Evolutionary conservation across 805 yeast species (phyloP), one percentile per base, ranked within the genome.

Genomic region (Yarrowia phangngaensis): DNA sequence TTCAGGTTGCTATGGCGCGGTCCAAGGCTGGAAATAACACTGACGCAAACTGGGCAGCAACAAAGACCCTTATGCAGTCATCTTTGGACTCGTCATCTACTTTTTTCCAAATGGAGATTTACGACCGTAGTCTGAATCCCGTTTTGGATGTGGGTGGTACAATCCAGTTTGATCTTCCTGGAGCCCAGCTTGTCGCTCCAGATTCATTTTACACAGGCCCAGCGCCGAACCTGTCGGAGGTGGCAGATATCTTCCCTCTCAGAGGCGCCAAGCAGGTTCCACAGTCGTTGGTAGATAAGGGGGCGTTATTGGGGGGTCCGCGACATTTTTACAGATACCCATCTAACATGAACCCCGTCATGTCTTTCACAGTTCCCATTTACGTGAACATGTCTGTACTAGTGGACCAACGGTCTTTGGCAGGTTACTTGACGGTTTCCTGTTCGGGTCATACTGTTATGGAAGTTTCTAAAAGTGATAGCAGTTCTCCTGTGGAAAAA

Each of bases 301-400:
- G 35, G 2, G 35, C 35, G n/a, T 16, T 41, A 8, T 20, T 41
- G 2, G 48, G 48, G 3, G 48, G 48, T 4, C 48, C 48, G 0
- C 16, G 35, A 3, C 35, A 29, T 20, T 29, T 41, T 20, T 30
- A 34, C 6, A 16, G 35, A 4, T 41, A 41, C 29, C 48, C 48
- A 5, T 6, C 15, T 13, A 41, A 30, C 29, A 22, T 41, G 29
- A 41, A 41, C n/a, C 48, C 48, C 8, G 73, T 78, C 55, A 68
- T 85, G 73, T 85, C 95, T 0, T 67, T 88, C 65, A 83, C 95
- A 0, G 56, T 86, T 4, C 92, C 95, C 0, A 74, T 88, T 3
- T 80, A 72, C 57, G 75, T 86, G 13, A 82, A 83, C 55, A 72
- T 80, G n/a, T 81, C 94, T 2, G 80, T 84, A 16, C 65, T 80